Conservation (phyloP, 2,329 filamentous ascomycete genomes). For the Aspergillus neotritici region DNA sequence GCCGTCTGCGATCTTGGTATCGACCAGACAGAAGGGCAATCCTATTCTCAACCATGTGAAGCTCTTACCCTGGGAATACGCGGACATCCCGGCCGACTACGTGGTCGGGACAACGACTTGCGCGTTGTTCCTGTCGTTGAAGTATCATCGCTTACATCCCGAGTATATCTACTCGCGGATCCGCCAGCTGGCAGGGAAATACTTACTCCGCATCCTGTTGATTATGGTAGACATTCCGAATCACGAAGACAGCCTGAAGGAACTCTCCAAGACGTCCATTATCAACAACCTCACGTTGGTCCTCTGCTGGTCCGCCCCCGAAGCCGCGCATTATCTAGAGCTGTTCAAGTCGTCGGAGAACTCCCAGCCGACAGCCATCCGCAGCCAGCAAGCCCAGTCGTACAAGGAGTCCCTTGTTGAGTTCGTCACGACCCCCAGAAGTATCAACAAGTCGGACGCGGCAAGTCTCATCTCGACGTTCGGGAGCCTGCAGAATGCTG, state of each 20-base stretch:
- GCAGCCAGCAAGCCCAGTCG: conserved; percentile 72
- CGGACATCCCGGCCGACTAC: conserved; percentile 93
- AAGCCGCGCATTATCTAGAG: conserved; percentile 90
- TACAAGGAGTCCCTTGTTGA: conserved; percentile 86
- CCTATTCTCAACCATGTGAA: conserved; percentile 80
- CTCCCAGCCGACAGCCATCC: conserved; percentile 73
- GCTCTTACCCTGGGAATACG: conserved; percentile 89
- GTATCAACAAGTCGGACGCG: conserved; percentile 91
- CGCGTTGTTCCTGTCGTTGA: conserved; percentile 85
- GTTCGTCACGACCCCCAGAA: conserved; percentile 83
- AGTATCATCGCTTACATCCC: conserved; percentile 94
- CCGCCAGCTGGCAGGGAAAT: conserved; percentile 74
- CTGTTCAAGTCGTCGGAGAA: conserved; percentile 93
- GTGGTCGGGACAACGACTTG: conserved; percentile 82
- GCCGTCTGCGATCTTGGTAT: conserved; percentile 80
- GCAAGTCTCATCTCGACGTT: conserved; percentile 86
- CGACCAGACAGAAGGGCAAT: conserved; percentile 89
- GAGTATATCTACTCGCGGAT: conserved; percentile 98
- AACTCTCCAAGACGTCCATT: conserved; percentile 85
- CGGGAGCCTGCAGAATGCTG: conserved; percentile 76
- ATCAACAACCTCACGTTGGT: conserved; percentile 91
- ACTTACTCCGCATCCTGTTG: conserved; percentile 77
- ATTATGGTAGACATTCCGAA: conserved; percentile 93
- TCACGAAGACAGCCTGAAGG: conserved; percentile 82
- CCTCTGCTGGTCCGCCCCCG: conserved; percentile 88